These are phyloP conservation scores for Salinomyces thailandicus DNA, from an alignment of 2,329 filamentous ascomycete genomes.

Conservation along the genomic window DNA sequence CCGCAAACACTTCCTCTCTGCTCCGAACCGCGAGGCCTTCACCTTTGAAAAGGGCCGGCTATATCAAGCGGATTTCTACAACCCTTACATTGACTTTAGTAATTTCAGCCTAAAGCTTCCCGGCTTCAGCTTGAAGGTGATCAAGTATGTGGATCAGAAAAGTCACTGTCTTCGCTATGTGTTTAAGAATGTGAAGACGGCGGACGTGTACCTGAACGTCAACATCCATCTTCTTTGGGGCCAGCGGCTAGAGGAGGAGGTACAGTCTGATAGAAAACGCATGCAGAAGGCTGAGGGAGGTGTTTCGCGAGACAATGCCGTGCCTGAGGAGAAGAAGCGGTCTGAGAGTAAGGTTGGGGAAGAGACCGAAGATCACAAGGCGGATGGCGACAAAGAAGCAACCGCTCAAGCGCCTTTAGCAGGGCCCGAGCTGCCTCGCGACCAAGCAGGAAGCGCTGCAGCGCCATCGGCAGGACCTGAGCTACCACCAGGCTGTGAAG, in stretches of 20 bases:
- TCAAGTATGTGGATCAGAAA: constrained; percentile 38
- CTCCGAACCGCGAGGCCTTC: constrained; percentile 27
- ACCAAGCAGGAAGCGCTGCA: too few species aligned
- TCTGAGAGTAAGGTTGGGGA: background rate
- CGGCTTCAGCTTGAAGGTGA: constrained; percentile 35
- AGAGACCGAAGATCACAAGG: background rate
- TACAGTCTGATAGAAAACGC: constrained; percentile 18
- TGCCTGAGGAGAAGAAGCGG: background rate
- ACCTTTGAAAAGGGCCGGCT: constrained; percentile 34
- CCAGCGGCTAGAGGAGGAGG: constrained; percentile 28
- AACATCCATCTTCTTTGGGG: constrained; percentile 39
- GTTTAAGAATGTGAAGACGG: constrained; percentile 33
- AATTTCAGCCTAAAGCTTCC: constrained; percentile 37
- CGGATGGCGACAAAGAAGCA: background rate
- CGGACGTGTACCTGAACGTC: constrained; percentile 35
- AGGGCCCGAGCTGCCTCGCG: too few species aligned
- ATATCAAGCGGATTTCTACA: constrained; percentile 40
- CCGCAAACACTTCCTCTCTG: constrained; percentile 34
- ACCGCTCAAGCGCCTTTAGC: background rate
- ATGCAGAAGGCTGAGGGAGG: background rate
- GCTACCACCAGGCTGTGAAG: too few species aligned
- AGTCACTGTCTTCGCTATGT: constrained; percentile 38
- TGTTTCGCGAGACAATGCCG: background rate
- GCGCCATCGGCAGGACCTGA: too few species aligned
- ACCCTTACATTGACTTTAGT: constrained; percentile 39